These are phyloP conservation scores for Acanthamoeba royreba DNA, from an alignment of 208 protist genomes.

Conservation along the genomic window DNA sequence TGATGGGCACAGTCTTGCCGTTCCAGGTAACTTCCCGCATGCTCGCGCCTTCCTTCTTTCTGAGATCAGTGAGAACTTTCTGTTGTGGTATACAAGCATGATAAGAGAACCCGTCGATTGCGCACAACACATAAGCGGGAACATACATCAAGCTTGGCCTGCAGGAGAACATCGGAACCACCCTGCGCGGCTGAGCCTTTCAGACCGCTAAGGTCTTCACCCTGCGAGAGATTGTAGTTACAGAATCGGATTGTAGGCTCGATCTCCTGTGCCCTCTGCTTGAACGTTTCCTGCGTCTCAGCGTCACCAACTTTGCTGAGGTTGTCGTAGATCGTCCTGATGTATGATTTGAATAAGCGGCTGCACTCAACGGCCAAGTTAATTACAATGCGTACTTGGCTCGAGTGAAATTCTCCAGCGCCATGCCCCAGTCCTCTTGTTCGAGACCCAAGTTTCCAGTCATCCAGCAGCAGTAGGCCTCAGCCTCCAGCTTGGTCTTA, in stretches of 20 bases:
- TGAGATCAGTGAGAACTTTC: background rate
- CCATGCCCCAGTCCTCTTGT: slow-evolving; percentile 37
- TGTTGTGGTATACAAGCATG: no score
- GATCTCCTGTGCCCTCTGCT: slow-evolving; percentile 35
- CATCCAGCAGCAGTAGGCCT: slow-evolving; percentile 58
- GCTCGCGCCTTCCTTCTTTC: slow-evolving; percentile 27
- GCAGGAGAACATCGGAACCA: background rate
- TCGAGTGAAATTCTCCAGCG: background rate
- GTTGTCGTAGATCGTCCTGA: slow-evolving; percentile 30
- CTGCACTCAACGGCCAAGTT: background rate
- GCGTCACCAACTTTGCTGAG: slow-evolving; percentile 24
- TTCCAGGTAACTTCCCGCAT: slow-evolving; percentile 16
- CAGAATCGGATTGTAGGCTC: slow-evolving; percentile 57
- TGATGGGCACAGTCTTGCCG: background rate
- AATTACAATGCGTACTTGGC: background rate
- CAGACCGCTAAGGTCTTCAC: background rate
- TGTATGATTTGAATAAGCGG: background rate
- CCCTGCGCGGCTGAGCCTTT: background rate
- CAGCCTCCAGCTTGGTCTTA: slow-evolving; percentile 51
- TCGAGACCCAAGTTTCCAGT: slow-evolving; percentile 46
- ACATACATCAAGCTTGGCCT: slow-evolving; percentile 23
- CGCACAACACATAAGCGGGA: no score
- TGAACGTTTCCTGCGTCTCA: slow-evolving; percentile 36
- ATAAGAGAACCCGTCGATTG: no score
- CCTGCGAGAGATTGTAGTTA: slow-evolving; percentile 47